These are phyloP conservation scores for Ustilago xerochloae DNA, from an alignment of 1,284 basidiomycete genomes.

Conservation along the genomic window DNA sequence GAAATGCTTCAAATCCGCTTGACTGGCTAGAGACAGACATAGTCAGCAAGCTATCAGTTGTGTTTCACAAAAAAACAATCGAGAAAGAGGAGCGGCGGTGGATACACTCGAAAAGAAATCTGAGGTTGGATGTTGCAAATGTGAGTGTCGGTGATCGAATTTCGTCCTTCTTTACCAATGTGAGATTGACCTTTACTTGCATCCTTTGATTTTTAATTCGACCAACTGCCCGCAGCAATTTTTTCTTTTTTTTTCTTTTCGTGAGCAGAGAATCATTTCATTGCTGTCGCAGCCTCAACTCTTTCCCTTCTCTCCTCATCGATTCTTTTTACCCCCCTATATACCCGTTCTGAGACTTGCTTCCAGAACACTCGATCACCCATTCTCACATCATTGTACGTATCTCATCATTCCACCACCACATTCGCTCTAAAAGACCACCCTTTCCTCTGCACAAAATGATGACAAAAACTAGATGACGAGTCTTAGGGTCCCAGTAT, in stretches of 20 bases:
- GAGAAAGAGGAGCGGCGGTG: too few relatives aligned
- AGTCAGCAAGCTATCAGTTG: too few relatives aligned
- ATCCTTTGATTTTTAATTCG: not conserved
- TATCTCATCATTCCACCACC: not conserved
- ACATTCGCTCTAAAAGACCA: not conserved
- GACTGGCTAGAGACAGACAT: too few relatives aligned
- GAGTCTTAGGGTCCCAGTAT: constrained; percentile 58
- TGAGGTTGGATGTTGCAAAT: not conserved
- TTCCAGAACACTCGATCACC: constrained; percentile 50
- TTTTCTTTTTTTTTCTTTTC: not conserved
- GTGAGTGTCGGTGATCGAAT: constrained; percentile 23
- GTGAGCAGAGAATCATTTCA: not conserved
- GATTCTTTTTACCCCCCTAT: constrained; percentile 27
- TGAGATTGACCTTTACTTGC: constrained; percentile 1
- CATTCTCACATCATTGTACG: constrained; percentile 18
- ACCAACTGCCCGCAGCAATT: constrained; percentile 23
- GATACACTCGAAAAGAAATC: not conserved
- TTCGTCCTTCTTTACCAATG: not conserved
- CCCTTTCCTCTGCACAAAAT: constrained; percentile 9
- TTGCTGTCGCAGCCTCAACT: not conserved
- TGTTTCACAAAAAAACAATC: too few relatives aligned
- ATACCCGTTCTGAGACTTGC: constrained; percentile 46
- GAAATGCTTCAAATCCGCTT: too few relatives aligned
- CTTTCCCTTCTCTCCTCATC: constrained; percentile 33
- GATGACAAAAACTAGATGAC: constrained; percentile 64